Percentiles rank a stretch among this genome's conserved stretches.
Conservation (phyloP, 192 early-diverging fungal species). For the Diversispora epigaea region DNA sequence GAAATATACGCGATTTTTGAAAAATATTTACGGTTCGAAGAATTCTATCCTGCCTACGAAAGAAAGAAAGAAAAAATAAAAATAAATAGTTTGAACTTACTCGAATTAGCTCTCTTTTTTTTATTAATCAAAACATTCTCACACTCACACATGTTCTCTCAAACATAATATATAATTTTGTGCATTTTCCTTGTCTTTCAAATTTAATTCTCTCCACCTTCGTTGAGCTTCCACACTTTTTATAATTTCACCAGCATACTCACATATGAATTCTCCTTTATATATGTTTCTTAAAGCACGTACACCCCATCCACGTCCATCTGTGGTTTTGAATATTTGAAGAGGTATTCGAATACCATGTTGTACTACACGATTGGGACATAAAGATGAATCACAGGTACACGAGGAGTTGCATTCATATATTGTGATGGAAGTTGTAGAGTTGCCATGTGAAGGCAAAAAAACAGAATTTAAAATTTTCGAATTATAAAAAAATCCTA, state of each 20-base stretch:
- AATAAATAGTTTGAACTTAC: neutral
- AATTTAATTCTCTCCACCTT: neutral
- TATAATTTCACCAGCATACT: slow-evolving; percentile 32
- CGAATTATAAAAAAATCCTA: slow-evolving; percentile 18
- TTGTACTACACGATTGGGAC: slow-evolving; percentile 19
- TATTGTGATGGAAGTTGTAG: neutral
- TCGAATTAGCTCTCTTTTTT: too few relatives aligned
- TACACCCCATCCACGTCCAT: slow-evolving; percentile 22
- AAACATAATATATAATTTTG: slow-evolving; percentile 28
- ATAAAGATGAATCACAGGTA: neutral
- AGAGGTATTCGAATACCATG: slow-evolving; percentile 7
- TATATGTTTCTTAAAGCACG: neutral
- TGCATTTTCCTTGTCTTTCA: neutral
- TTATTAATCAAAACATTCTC: neutral
- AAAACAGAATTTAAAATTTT: neutral
- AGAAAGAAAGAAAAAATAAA: neutral
- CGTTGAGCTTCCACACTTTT: slow-evolving; percentile 13
- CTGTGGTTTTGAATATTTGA: slow-evolving; percentile 1
- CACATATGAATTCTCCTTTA: slow-evolving; percentile 27
- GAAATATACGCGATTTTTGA: too few relatives aligned
- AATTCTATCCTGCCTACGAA: slow-evolving; percentile 15
- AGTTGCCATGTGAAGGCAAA: neutral
- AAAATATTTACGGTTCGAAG: slow-evolving; percentile 22
- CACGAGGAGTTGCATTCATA: slow-evolving; percentile 26
- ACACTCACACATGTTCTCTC: slow-evolving; percentile 19